A percentile compares a stretch with the other conserved stretches of the same genome.
Conservation (phyloP, 805 yeast species). For the Sungouiella thailandica region DNA sequence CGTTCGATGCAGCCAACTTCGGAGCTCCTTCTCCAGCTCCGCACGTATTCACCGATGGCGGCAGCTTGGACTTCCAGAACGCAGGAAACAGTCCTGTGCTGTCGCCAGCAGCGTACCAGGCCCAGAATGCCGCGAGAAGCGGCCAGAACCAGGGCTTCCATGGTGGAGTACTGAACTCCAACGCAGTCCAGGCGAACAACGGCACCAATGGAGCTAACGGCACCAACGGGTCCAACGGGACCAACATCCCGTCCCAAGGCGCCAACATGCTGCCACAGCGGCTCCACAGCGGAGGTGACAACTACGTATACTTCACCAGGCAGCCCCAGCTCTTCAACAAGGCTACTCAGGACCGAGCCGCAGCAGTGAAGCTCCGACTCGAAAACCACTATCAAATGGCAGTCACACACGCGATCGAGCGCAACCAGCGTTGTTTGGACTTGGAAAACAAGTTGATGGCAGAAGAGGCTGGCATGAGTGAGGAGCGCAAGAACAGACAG, state of each 20-base stretch:
- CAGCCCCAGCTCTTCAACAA: conserved; percentile 78
- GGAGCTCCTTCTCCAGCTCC: too few species aligned
- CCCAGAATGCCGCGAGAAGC: not conserved
- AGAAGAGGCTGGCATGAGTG: conserved; percentile 64
- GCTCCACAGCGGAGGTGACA: too few species aligned
- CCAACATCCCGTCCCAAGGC: conserved; percentile 1
- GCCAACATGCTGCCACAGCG: not conserved
- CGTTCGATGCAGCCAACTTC: conserved; percentile 5
- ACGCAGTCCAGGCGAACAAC: not conserved
- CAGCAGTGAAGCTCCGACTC: conserved; percentile 73
- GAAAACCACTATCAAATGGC: conserved; percentile 84
- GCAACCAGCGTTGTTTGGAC: conserved; percentile 87
- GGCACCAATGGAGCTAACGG: not conserved
- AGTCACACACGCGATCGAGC: conserved; percentile 87
- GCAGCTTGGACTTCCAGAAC: too few species aligned
- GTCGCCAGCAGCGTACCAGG: not conserved
- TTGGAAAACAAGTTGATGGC: conserved; percentile 63
- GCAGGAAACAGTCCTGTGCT: not conserved
- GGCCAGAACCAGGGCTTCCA: not conserved
- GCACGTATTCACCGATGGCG: too few species aligned
- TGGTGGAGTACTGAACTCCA: not conserved
- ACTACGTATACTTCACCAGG: conserved; percentile 63
- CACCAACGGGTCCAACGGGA: conserved; percentile 3
- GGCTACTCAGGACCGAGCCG: conserved; percentile 73
- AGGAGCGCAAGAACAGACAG: conserved; percentile 81